Base-by-base conservation (phyloP, 2,329 filamentous ascomycete genomes). In the Metarhizium brunneum region DNA sequence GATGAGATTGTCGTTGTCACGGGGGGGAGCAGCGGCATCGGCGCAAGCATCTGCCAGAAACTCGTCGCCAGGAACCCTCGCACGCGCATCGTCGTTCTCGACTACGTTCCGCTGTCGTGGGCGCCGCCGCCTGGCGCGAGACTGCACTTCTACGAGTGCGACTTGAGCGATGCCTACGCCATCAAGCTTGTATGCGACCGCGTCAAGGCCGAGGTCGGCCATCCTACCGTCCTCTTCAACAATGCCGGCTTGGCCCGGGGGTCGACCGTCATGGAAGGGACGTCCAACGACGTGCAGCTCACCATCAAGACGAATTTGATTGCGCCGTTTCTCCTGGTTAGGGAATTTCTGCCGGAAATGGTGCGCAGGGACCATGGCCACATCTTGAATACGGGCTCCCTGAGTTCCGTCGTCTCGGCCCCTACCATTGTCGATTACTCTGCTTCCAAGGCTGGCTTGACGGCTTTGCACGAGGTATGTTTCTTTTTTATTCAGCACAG, bases 281-380 rank as follows among this genome's bases (percentile, higher is more conserved):
- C 59, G 2, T 65, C 68, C 14, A 59, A 54, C 5, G 66, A 70
- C 47, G 54, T 67, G 5, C 65, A 69, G 50, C 43, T 64, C 2
- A 69, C 66, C 4, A 53, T 71, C 25, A 60, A 60, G 50, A 68
- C 66, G 40, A 87, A 87, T 66, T 73, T 81, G 1, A 68, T 84
- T 8, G 73, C 80, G 0, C 84, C 86, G 63, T 85, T 84, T 69
- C 76, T 79, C 14, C 68, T 76, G 79, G 47, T 70, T 73, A 49
- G 82, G 62, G 77, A 84, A 57, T 86, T 86, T 65, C 66, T 86
- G 2, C 83, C 83, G 0, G 63, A 71, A 20, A 85, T 87, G 77
- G 69, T 82, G 30, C 63, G 66, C 11, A 63, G 62, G 1, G 81
- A 86, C 65, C 84, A 87, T 65, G 84, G 85, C 6, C 84, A 85